Evolutionary conservation across 2,329 filamentous ascomycete genomes (phyloP), one percentile per base, ranked within the genome.

Genomic region (Scleromitrula shiraiana): DNA sequence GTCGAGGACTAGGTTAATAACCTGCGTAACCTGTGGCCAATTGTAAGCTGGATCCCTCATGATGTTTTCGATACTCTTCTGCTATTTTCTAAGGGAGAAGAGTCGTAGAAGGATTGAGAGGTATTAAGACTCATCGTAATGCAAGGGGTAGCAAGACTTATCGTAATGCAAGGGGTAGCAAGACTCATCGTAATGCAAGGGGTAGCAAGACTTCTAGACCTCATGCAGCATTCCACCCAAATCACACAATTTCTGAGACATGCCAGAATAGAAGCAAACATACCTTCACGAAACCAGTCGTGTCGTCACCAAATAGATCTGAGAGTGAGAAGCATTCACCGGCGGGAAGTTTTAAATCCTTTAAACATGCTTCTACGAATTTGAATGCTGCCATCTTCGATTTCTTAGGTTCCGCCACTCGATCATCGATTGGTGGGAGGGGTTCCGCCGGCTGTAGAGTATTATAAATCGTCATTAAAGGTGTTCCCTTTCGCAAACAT

Each of bases 231-330:
- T 32, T 32, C 29, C 14, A 12, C 29, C 29, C 29, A 32, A 7
- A 32, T 32, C 29, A 12, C 29, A n/a, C 15, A 32, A 12, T n/a
- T 32, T 15, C 14, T 15, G 12, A 32, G 15, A 12, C 29, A 12
- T 32, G 5, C 29, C 29, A n/a, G 29, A 46, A 14, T 29, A 46
- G 33, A 39, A 5, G 20, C 26, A 29, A 35, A 59, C 60, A 30
- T 64, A 88, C 87, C 78, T 97, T 97, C 57, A 96, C 89, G 65
- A 98, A 97, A 3, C 93, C 93, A 37, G 88, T 96, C 1, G 93
- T 98, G 67, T 96, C 94, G 59, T 90, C 88, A 46, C 88, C 88
- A 67, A 93, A 90, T 38, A 97, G 72, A 67, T 98, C 91, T 50
- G 81, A 86, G 59, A 98, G 85, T 59, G 95, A 85, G 66, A 97